phyloP scores from a whole-genome alignment of 23 red algal species.

The Gracilaria vermiculophylla region DNA sequence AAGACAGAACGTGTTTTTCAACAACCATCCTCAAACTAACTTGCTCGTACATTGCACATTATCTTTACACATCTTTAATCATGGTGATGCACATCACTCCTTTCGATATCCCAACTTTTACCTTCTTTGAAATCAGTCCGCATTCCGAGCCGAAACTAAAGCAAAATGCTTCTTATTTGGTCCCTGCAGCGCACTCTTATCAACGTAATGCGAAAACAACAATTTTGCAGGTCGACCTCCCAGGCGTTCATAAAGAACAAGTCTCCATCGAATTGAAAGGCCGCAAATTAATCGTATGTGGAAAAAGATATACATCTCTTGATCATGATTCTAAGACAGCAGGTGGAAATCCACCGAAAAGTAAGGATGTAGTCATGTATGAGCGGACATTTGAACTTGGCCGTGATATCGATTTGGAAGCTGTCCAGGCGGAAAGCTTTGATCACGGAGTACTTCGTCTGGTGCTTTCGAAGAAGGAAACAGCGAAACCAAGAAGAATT shows the following conservation, averaged over 20 bases:
- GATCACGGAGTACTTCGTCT: background rate
- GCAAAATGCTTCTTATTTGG: background rate
- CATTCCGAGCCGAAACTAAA: background rate
- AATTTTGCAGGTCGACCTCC: background rate
- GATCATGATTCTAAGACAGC: background rate
- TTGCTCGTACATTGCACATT: background rate
- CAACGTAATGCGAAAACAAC: background rate
- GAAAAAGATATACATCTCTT: background rate
- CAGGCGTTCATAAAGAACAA: background rate
- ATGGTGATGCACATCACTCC: constrained; percentile 8
- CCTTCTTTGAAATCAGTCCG: background rate
- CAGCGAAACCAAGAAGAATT: background rate
- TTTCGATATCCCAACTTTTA: background rate
- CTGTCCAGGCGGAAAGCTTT: background rate
- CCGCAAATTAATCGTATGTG: background rate
- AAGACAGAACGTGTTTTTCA: no score
- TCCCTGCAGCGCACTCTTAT: background rate
- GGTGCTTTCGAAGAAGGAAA: background rate
- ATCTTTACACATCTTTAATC: background rate
- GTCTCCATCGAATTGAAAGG: background rate
- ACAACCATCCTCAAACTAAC: background rate
- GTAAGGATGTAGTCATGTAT: background rate
- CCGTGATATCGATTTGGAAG: background rate
- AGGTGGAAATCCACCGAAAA: background rate
- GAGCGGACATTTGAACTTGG: background rate